Base-by-base conservation (phyloP, 257 asterid species). In the Rehmannia glutinosa region DNA sequence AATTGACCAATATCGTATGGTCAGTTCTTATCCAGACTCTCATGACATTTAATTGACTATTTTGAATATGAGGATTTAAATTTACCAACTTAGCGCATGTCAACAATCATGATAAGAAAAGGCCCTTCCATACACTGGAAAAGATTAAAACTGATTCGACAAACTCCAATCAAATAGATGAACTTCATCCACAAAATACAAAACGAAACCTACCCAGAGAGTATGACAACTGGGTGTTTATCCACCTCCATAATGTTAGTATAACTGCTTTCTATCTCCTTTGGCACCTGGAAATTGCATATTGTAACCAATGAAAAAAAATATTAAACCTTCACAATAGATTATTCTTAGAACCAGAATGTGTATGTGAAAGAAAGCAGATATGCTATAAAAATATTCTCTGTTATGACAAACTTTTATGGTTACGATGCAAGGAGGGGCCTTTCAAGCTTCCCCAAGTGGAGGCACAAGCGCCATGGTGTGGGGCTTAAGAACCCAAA, bases 211-310 rank as follows among this genome's bases (percentile, higher is more conserved):
- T 82, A 90, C 99, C 97, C 79, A 72, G 85, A 90, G 49, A 93
- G 95, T 53, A 80, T 58, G 68, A 84, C 82, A 78, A 93, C 89
- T 17, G 99, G 99, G 84, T 93, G 97, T 69, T 88, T 80, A 77
- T 85, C 97, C 57, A 80, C 77, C 71, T 88, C 94, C 86, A 75
- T 59, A 54, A 81, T 46, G 46, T 86, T 78, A 69, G 70, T 52
- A 73, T 77, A 86, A 58, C 73, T 83, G 63, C 79, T 78, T 73
- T 85, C 83, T 70, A 93, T 83, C 76, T 84, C 88, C 64, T 82
- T 73, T 38, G 99, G 99, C 46, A 90, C 90, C 99, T 93, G 78
- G 64, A 70, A 62, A 33, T 53, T 68, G 58, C 64, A 65, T 42
- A 27, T 36, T 66, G 10, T 51, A 54, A 36, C 66, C 41, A 56